Conservation (phyloP, 768 basidiomycete genomes). For the Boletus subparvulus region DNA sequence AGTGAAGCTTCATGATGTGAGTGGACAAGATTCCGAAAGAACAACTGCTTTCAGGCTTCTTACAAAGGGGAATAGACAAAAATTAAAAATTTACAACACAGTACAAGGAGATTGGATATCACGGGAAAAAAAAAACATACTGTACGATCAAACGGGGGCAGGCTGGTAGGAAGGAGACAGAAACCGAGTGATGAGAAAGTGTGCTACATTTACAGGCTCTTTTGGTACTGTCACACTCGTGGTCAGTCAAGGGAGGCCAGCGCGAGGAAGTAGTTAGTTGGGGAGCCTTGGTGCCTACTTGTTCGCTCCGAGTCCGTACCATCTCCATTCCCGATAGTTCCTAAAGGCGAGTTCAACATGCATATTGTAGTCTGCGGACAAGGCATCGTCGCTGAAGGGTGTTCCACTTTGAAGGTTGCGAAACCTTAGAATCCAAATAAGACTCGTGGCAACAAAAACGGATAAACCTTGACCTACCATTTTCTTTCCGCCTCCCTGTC, state of each 20-base stretch:
- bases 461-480: neutral
- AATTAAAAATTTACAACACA: too few relatives aligned
- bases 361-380: slow-evolving; percentile 1
- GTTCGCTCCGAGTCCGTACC: neutral
- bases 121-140: neutral
- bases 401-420: neutral
- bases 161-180: neutral
- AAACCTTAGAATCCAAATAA: neutral
- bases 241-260: neutral
- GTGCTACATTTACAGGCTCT: neutral
- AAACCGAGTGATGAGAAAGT: neutral
- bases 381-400: neutral
- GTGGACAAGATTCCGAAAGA: too few relatives aligned
- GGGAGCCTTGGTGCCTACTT: neutral
- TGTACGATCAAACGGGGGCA: neutral
- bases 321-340: neutral
- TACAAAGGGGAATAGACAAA: too few relatives aligned
- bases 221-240: neutral
- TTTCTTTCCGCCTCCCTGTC: neutral
- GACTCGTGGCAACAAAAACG: neutral
- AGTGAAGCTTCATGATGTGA: too few relatives aligned
- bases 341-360: neutral
- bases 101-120: neutral
- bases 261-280: neutral
- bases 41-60: too few relatives aligned